Evolutionary conservation across 768 basidiomycete genomes (phyloP), one percentile per base, ranked within the genome.

Genomic region (Tricholoma bakamatsutake): DNA sequence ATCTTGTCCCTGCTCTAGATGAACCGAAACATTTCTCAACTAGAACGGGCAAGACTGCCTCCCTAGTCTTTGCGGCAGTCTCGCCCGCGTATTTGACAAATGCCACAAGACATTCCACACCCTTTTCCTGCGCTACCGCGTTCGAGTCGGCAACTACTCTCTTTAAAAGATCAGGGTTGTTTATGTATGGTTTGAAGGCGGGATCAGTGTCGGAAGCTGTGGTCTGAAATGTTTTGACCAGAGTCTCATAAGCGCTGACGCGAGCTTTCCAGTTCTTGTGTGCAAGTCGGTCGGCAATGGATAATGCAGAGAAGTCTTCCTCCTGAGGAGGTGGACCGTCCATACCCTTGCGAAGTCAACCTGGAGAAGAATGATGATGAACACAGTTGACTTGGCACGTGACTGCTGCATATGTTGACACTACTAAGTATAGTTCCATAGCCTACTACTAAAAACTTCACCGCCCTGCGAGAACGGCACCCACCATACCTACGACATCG

Each of bases 251-350:
- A 59, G 83, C 97, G 69, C 84, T 93, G 64, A 96, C 83, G 62
- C 97, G 87, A 56, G 97, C 97, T 73, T 98, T 98, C 97, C 97
- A 99, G 69, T 96, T 96, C 80, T 98, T 98, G 78, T 98, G 93
- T 5, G 82, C 74, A 54, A 96, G 85, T 45, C 95, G 72, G 61
- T 96, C 93, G 11, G 81, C 71, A 47, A 97, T 80, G 18, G 91
- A 75, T 50, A 98, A 79, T 28, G 78, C 66, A 43, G 85, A 85
- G 69, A 95, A 98, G 72, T 98, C 94, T 75, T 97, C 94, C 76
- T 97, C 94, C 64, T 81, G 88, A 50, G 93, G 92, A 57, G 90
- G 88, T 63, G 86, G 85, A 54, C 92, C 94, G 72, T 96, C 94
- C 93, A 93, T 93, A 64, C 57, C 64, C 66, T 46, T 60, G 53